These are phyloP conservation scores for Talaromyces sp. DNA, from an alignment of 2,329 filamentous ascomycete genomes.

Conservation along the genomic window DNA sequence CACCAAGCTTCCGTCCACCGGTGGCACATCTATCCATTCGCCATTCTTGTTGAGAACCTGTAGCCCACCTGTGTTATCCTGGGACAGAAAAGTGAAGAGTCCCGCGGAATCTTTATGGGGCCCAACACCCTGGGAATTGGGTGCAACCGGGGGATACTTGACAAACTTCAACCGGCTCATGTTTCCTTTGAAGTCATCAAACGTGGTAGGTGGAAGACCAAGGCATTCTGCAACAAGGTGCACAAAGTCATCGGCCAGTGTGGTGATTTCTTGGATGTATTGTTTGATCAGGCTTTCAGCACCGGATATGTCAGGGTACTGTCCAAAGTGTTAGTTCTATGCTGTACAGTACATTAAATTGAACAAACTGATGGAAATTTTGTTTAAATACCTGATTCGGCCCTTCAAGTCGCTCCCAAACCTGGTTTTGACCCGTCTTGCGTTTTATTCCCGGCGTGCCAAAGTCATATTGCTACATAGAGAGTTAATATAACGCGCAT, in stretches of 20 bases:
- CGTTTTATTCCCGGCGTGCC: conserved; percentile 24
- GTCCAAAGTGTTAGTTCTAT: background rate
- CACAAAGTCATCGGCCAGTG: conserved; percentile 48
- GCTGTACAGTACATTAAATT: background rate
- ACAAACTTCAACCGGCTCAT: conserved; percentile 54
- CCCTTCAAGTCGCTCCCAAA: conserved; percentile 28
- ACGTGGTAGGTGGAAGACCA: conserved; percentile 42
- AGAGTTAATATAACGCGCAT: background rate
- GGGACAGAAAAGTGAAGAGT: conserved; percentile 24
- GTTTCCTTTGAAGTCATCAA: conserved; percentile 42
- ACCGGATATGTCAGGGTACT: conserved; percentile 13
- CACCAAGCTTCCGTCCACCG: conserved; percentile 38
- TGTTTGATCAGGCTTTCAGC: conserved; percentile 33
- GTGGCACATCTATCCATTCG: conserved; percentile 33
- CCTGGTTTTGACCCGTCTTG: conserved; percentile 37
- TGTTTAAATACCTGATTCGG: background rate
- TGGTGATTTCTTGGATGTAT: conserved; percentile 47
- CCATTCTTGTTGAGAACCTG: conserved; percentile 33
- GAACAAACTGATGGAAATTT: background rate
- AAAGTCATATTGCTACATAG: conserved; percentile 41
- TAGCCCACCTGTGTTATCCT: conserved; percentile 1
- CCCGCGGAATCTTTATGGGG: conserved; percentile 53
- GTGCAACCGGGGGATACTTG: conserved; percentile 44
- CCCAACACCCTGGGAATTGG: conserved; percentile 49
- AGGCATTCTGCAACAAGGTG: conserved; percentile 52